Conservation (phyloP, 257 asterid species). For the Fraxinus excelsior region DNA sequence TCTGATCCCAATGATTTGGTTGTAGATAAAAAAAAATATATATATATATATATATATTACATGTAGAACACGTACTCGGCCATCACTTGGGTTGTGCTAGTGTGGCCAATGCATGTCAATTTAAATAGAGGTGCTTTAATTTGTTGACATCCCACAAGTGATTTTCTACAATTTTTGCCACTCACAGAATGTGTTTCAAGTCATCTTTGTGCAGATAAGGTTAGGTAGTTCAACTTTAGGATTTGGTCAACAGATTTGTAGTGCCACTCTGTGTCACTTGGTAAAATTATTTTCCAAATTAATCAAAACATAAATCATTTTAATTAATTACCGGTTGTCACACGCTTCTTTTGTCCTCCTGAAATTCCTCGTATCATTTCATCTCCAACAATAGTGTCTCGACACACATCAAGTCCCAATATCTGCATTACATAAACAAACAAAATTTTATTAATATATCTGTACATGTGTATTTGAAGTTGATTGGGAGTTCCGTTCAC, state of each 20-base stretch:
- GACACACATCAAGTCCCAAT: too few relatives aligned
- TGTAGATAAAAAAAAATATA: neutral
- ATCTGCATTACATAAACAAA: neutral
- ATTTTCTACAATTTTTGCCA: too few relatives aligned
- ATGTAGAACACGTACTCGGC: too few relatives aligned
- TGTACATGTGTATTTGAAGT: neutral
- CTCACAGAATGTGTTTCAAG: neutral
- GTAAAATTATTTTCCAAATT: neutral
- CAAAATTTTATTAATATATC: neutral
- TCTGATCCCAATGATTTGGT: neutral
- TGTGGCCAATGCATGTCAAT: too few relatives aligned
- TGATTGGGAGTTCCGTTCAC: conserved; percentile 2
- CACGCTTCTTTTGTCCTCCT: conserved; percentile 8
- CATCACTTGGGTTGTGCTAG: too few relatives aligned
- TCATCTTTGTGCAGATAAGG: neutral
- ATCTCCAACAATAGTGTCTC: too few relatives aligned
- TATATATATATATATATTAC: too few relatives aligned
- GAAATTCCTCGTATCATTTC: too few relatives aligned
- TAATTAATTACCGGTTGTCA: conserved; percentile 38
- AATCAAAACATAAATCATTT: neutral
- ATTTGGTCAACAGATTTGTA: neutral
- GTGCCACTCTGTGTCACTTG: neutral
- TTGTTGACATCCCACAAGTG: neutral
- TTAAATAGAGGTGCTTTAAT: neutral
- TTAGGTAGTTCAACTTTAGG: neutral